Base-by-base conservation (phyloP, 108 stramenopile species). In the Cyclotella sp. region DNA sequence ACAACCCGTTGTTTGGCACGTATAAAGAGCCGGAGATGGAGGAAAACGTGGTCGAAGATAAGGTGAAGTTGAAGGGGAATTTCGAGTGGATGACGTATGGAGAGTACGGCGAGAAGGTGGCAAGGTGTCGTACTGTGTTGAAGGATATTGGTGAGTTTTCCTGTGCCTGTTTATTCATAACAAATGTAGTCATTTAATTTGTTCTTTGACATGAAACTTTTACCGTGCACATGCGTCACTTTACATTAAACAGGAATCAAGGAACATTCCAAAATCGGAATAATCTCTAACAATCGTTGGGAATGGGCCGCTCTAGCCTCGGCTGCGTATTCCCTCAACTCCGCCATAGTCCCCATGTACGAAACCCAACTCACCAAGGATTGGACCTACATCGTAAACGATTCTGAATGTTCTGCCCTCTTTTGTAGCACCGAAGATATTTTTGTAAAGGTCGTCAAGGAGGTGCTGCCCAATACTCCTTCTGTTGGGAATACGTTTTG, bases 341-440 rank as follows among this genome's bases (percentile, higher is more conserved):
- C 95, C 9, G 85, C 93, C 22, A 75, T 97, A 59, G 97, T 98
- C 21, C 98, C 98, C 8, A 75, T 75, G 73, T 98, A 99, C 80
- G 98, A 99, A 72, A 93, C 96, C 11, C 98, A 98, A 79, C 83
- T 92, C 18, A 85, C 92, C 18, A 75, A 83, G 34, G 98, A 99
- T 72, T 99, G 98, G 97, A 85, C 85, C 1, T 98, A 97, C 75
- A 99, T 99, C 68, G 40, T 98, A 9, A 93, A 97, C 51, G 97
- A 99, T 81, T 95, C 96, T 5, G 87, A 84, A 45, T 90, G 92
- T 57, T 86, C 77, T 29, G 87, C 89, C 10, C 63, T 98, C 2
- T 89, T 96, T 76, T 92, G 88, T 68, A 90, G 95, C 18, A 97
- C 89, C 0, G 77, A 95, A 74, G 93, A 89, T 13, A 94, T 98